A percentile compares a stretch with the other conserved stretches of the same genome.
Conservation (phyloP, 1,284 basidiomycete species). For the Melampsora larici-populina region DNA sequence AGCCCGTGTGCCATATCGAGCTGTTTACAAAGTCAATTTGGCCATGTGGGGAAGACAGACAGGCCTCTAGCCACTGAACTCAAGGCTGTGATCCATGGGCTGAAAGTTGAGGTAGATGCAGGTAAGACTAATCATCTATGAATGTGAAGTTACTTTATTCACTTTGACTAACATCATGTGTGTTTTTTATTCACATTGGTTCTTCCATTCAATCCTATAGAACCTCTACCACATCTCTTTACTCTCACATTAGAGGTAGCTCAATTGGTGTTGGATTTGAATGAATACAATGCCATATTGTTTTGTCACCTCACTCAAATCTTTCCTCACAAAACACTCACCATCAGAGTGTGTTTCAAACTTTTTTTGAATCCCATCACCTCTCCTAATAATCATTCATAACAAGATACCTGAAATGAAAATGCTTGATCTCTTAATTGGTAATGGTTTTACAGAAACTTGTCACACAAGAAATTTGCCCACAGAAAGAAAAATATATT, state of each 20-base stretch:
- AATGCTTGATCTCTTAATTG: slow-evolving; percentile 44
- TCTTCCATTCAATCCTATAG: slow-evolving; percentile 52
- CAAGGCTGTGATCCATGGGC: slow-evolving; percentile 12
- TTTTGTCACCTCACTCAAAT: slow-evolving; percentile 79
- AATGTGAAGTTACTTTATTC: background rate
- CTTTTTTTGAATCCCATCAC: slow-evolving; percentile 41
- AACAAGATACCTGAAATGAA: slow-evolving; percentile 66
- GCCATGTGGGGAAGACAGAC: slow-evolving; percentile 7
- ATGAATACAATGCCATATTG: slow-evolving; percentile 85
- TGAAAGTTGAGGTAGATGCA: slow-evolving; percentile 37
- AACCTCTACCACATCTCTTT: slow-evolving; percentile 79
- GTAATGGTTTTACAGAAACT: slow-evolving; percentile 63
- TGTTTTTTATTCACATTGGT: slow-evolving; percentile 1
- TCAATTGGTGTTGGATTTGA: slow-evolving; percentile 71
- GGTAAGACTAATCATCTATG: slow-evolving; percentile 4
- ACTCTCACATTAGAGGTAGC: slow-evolving; percentile 69
- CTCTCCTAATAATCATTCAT: slow-evolving; percentile 12
- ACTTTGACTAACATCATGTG: no score
- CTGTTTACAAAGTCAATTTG: slow-evolving; percentile 21
- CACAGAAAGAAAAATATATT: slow-evolving; percentile 65
- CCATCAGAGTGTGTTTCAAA: slow-evolving; percentile 49
- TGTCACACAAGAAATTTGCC: slow-evolving; percentile 72
- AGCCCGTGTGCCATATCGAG: background rate
- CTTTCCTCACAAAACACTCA: slow-evolving; percentile 87
- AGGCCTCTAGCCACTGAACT: slow-evolving; percentile 12